Base-by-base conservation (phyloP, 108 stramenopile genomes). In the Tribonema minus region DNA sequence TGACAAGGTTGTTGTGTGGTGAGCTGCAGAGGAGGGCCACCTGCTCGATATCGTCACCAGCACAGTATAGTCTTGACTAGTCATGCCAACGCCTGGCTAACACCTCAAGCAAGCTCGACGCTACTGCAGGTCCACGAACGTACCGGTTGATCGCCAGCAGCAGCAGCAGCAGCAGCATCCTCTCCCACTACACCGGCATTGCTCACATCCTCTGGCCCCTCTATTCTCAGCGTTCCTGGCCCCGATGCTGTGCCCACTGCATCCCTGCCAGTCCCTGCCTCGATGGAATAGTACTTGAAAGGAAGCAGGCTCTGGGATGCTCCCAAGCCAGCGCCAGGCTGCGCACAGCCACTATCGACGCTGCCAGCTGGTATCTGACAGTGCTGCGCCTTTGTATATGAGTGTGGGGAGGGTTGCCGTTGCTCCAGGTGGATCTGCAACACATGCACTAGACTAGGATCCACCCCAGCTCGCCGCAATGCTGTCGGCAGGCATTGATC, bases 191-290 rank as follows among this genome's bases (percentile, higher is more conserved):
- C n/a, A n/a, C n/a, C n/a, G n/a, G n/a, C n/a, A n/a, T n/a, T n/a
- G n/a, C n/a, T n/a, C n/a, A n/a, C n/a, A n/a, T n/a, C n/a, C n/a
- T n/a, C n/a, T n/a, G n/a, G n/a, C n/a, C 68, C 15, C 34, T 78
- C 77, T 39, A 78, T 62, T n/a, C 61, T 67, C 30, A 78, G 68
- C 25, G 77, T 78, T 3, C 68, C 77, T 7, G 77, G 77, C 25
- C 77, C 77, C 38, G 77, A 78, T 5, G 66, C 54, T 12, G 67
- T 78, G 2, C 77, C 77, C 34, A 78, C 77, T 31, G 77, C 77
- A 38, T 78, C 68, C 61, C 59, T 78, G 35, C 76, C 76, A 38
- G 68, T 78, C 33, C 66, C 76, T 39, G 35, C 59, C 37, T 78
- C 65, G 32, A 78, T 78, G 39, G 67, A 60, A 64, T 78, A 78